phyloP scores from a whole-genome alignment of 495 filamentous ascomycete species.

The Tuber microsphaerosporum region DNA sequence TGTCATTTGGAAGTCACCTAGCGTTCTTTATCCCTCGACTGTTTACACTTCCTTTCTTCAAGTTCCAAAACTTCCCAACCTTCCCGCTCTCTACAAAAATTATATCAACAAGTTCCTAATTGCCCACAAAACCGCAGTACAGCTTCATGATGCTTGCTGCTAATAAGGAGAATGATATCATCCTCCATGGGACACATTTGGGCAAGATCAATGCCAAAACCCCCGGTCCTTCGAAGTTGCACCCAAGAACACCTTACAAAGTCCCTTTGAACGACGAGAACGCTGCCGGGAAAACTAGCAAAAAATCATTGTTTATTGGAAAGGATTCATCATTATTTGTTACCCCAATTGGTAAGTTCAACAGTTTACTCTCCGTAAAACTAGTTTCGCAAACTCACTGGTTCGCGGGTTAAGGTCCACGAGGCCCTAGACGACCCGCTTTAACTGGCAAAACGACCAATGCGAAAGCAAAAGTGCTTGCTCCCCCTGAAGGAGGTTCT shows the following conservation, averaged over 20 bases:
- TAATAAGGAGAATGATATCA: constrained; percentile 84
- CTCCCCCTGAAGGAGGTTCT: constrained; percentile 13
- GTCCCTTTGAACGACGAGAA: constrained; percentile 85
- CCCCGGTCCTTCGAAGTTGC: constrained; percentile 62
- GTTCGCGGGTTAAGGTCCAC: constrained; percentile 36
- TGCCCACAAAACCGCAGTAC: background rate
- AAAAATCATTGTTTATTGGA: constrained; percentile 54
- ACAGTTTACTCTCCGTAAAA: background rate
- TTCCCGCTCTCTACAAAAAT: background rate
- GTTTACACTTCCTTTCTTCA: background rate
- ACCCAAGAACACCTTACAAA: constrained; percentile 77
- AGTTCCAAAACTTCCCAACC: background rate
- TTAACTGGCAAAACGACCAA: constrained; percentile 96
- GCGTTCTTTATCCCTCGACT: background rate
- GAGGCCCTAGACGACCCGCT: constrained; percentile 60
- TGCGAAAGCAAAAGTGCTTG: constrained; percentile 33
- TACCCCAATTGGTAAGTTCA: constrained; percentile 69
- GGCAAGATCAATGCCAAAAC: constrained; percentile 62
- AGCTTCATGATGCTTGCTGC: constrained; percentile 54
- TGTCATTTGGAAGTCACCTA: background rate
- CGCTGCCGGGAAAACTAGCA: constrained; percentile 56
- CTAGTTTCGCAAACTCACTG: constrained; percentile 5
- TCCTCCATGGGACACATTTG: constrained; percentile 59
- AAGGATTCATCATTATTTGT: constrained; percentile 63
- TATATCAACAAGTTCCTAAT: constrained; percentile 4